phyloP scores from a whole-genome alignment of 306 rosid species.

The Lablab purpureus region DNA sequence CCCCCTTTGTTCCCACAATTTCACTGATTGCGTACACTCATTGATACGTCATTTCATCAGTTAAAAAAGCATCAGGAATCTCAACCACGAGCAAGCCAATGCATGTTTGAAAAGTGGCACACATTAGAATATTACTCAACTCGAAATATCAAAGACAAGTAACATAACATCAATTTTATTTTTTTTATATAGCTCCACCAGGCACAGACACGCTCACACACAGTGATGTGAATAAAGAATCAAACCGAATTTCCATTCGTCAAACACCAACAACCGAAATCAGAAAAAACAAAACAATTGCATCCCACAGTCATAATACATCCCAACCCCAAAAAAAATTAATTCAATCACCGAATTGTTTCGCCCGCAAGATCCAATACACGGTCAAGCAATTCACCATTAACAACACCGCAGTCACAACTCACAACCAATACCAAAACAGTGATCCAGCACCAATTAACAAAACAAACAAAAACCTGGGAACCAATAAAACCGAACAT shows the following conservation, averaged over 20 bases:
- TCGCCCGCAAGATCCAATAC: slow-evolving; percentile 61
- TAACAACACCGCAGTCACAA: slow-evolving; percentile 26
- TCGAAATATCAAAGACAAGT: background rate
- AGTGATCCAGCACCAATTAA: slow-evolving; percentile 49
- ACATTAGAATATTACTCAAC: slow-evolving; percentile 35
- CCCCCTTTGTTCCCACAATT: slow-evolving; percentile 1
- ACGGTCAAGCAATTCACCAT: slow-evolving; percentile 40
- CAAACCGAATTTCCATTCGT: slow-evolving; percentile 41
- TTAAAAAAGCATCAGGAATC: slow-evolving; percentile 13
- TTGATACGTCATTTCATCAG: slow-evolving; percentile 21
- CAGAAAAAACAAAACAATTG: slow-evolving; percentile 13
- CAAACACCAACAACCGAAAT: slow-evolving; percentile 41
- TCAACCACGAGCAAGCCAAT: slow-evolving; percentile 16
- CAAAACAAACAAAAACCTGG: slow-evolving; percentile 31
- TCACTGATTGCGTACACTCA: slow-evolving; percentile 26
- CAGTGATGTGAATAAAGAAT: slow-evolving; percentile 1
- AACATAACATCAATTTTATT: slow-evolving; percentile 34
- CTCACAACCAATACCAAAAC: slow-evolving; percentile 34
- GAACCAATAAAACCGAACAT: background rate
- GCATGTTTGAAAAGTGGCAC: background rate
- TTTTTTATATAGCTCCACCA: background rate
- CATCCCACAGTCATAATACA: slow-evolving; percentile 42
- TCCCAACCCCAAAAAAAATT: slow-evolving; percentile 29
- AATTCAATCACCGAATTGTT: slow-evolving; percentile 14
- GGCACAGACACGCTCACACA: background rate